phyloP scores from a whole-genome alignment of 192 early-diverging fungal species.

The Diversispora epigaea region DNA sequence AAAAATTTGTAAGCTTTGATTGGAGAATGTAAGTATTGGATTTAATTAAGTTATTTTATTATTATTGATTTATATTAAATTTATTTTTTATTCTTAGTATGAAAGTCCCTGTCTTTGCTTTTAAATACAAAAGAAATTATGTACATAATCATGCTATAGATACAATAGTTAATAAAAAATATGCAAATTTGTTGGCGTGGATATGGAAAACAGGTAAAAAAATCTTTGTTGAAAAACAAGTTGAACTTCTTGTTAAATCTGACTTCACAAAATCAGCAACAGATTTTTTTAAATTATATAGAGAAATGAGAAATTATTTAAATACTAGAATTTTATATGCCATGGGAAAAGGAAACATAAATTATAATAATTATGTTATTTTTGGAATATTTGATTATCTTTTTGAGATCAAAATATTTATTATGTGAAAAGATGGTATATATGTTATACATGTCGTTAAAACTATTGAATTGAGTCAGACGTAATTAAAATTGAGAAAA shows the following conservation, averaged over 20 bases:
- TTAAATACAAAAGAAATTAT: slow-evolving; percentile 6
- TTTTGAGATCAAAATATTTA: slow-evolving; percentile 20
- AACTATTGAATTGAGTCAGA: no score
- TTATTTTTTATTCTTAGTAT: slow-evolving; percentile 10
- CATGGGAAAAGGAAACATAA: neutral
- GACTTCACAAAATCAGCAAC: neutral
- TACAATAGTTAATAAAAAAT: slow-evolving; percentile 19
- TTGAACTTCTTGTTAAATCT: neutral
- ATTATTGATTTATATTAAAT: neutral
- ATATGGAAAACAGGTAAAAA: neutral
- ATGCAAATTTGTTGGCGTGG: neutral
- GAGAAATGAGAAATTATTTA: slow-evolving; percentile 12
- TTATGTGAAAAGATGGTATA: slow-evolving; percentile 30
- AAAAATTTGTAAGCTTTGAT: slow-evolving; percentile 21
- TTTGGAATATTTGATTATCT: slow-evolving; percentile 13
- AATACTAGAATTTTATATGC: slow-evolving; percentile 23
- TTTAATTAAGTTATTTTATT: neutral
- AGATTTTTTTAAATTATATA: slow-evolving; percentile 22
- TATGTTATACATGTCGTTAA: no score
- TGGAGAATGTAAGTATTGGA: slow-evolving; percentile 11
- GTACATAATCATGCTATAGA: neutral
- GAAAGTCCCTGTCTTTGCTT: neutral
- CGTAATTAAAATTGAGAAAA: no score
- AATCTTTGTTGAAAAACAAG: slow-evolving; percentile 21
- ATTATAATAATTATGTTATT: neutral